These are phyloP conservation scores for Geotrichum klebahnii DNA, from an alignment of 1,139 yeast species.

Conservation along the genomic window DNA sequence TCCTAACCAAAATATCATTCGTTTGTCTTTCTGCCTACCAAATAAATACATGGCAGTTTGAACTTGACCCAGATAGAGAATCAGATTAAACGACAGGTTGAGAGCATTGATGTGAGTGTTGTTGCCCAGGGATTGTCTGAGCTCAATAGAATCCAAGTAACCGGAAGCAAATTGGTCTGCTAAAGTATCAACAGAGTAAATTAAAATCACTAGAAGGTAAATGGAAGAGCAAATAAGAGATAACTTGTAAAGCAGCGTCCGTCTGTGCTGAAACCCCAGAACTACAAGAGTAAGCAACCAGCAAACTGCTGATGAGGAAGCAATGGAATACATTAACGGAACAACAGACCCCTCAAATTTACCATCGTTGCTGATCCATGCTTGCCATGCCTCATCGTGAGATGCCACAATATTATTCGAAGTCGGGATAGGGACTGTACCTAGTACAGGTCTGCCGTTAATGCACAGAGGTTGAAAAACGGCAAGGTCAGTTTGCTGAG, in stretches of 20 bases:
- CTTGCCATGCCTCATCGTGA: slow-evolving; percentile 6
- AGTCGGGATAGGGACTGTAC: background rate
- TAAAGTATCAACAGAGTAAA: slow-evolving; percentile 48
- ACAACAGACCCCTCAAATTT: slow-evolving; percentile 11
- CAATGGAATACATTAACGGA: slow-evolving; percentile 56
- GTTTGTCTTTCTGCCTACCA: slow-evolving; percentile 64
- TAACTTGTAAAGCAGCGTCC: slow-evolving; percentile 41
- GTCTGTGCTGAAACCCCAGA: slow-evolving; percentile 45
- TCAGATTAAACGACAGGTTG: slow-evolving; percentile 58
- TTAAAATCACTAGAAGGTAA: slow-evolving; percentile 49
- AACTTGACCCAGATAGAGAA: slow-evolving; percentile 68
- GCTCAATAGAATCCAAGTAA: slow-evolving; percentile 53
- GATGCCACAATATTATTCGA: background rate
- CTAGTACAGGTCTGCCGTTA: slow-evolving; percentile 26
- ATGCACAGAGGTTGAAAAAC: slow-evolving; percentile 20
- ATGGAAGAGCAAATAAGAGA: slow-evolving; percentile 24
- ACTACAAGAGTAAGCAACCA: slow-evolving; percentile 62
- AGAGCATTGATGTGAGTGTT: slow-evolving; percentile 46
- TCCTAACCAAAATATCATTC: slow-evolving; percentile 64
- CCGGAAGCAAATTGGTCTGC: slow-evolving; percentile 44
- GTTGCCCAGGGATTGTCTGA: slow-evolving; percentile 47
- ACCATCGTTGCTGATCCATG: slow-evolving; percentile 13
- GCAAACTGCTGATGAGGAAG: slow-evolving; percentile 63
- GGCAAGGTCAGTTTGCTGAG: background rate
- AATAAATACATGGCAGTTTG: slow-evolving; percentile 71